These are phyloP conservation scores for Diversispora eburnea DNA, from an alignment of 192 early-diverging fungal species.

Conservation along the genomic window DNA sequence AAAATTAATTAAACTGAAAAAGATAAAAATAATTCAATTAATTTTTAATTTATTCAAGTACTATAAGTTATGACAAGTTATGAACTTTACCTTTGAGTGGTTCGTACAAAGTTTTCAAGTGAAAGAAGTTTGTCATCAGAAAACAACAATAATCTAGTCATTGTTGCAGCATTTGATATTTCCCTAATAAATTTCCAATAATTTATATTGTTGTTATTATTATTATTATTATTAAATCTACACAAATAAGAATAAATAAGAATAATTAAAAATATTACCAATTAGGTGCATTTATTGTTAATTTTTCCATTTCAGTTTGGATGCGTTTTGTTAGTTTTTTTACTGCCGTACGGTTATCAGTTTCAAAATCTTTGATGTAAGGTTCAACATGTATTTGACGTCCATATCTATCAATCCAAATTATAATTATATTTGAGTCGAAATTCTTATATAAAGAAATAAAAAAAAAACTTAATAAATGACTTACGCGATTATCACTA, in stretches of 20 bases:
- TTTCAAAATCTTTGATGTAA: slow-evolving; percentile 36
- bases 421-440: neutral
- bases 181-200: slow-evolving; percentile 32
- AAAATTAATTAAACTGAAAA: slow-evolving; percentile 26
- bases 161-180: slow-evolving; percentile 36
- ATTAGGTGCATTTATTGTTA: slow-evolving; percentile 51
- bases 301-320: slow-evolving; percentile 35
- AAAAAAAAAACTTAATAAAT: no score
- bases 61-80: no score
- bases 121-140: slow-evolving; percentile 30
- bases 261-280: slow-evolving; percentile 33
- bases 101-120: slow-evolving; percentile 41
- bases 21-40: neutral
- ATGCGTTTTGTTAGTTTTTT: slow-evolving; percentile 44
- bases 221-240: neutral
- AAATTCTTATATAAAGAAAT: neutral
- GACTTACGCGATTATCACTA: slow-evolving; percentile 40
- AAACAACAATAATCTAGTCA: slow-evolving; percentile 42
- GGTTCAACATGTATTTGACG: slow-evolving; percentile 41
- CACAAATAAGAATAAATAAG: neutral
- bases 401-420: slow-evolving; percentile 37
- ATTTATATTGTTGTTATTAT: no score
- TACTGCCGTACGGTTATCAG: slow-evolving; percentile 38
- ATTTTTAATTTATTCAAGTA: no score
- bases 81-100: slow-evolving; percentile 44